Evolutionary conservation across 169 alveolate species (phyloP), one percentile per base, ranked within the genome.

Genomic region (Eimeria acervulina): DNA sequence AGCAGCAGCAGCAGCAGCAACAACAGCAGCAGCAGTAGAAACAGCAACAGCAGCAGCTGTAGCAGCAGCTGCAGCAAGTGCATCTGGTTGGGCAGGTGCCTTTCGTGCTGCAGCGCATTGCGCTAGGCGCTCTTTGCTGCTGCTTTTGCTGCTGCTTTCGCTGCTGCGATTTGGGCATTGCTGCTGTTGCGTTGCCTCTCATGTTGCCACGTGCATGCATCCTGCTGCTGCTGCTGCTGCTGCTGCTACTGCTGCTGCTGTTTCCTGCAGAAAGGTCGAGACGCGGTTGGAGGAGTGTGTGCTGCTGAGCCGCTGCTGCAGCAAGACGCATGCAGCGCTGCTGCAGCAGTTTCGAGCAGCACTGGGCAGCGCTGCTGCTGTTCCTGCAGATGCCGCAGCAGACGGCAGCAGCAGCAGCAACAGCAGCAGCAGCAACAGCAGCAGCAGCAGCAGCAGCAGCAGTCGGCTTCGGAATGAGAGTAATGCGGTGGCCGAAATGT

Each of bases 311-410:
- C 80, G 80, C 26, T 68, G 80, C 80, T 68, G 80, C 33, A 17
- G 80, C 80, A 17, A n/a, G 12, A 21, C 40, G 12, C 80, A 68
- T 33, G 80, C 80, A 7, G 80, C 80, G 40, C 33, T 68, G 80
- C 80, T 68, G 80, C 80, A 68, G 80, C 80, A 68, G 80, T 68
- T 68, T n/a, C 15, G 80, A 68, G 33, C 26, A 21, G 80, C 80
- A 8, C 80, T 68, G 38, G 80, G 80, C 12, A 68, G 80, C n/a
- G 80, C 80, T n/a, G 80, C 80, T n/a, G 66, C 66, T 52, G 66
- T 52, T 52, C 13, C 80, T 68, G 12, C 80, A 8, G 80, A 17
- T 33, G 80, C 80, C 7, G 80, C 80, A n/a, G 80, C 15, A 8
- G 80, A n/a, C 80, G n/a, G 66, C 66, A 52, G 66, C 66, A 52